phyloP scores from a whole-genome alignment of 2,329 filamentous ascomycete genomes.

The Mariannaea sp. region DNA sequence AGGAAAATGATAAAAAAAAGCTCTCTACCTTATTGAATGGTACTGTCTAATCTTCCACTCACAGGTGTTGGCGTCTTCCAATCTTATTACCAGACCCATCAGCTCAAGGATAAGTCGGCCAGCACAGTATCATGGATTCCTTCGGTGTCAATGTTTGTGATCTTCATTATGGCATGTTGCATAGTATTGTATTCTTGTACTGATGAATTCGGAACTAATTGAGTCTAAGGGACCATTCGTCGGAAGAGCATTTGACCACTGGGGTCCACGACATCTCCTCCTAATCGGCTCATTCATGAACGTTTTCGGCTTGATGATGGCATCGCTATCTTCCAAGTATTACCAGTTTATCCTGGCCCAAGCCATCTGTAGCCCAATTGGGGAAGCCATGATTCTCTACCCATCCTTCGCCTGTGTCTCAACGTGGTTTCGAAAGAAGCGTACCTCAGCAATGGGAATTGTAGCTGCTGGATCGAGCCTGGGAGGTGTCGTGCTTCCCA shows the following conservation, averaged over 20 bases:
- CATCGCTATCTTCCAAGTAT: slow-evolving; percentile 48
- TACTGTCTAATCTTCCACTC: background rate
- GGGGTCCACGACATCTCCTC: slow-evolving; percentile 60
- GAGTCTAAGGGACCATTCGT: slow-evolving; percentile 54
- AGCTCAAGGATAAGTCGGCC: background rate
- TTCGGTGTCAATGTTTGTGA: slow-evolving; percentile 6
- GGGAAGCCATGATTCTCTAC: slow-evolving; percentile 35
- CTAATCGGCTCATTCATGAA: slow-evolving; percentile 56
- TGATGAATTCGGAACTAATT: background rate
- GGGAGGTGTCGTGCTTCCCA: slow-evolving; percentile 43
- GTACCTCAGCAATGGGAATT: slow-evolving; percentile 36
- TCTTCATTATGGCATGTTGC: slow-evolving; percentile 3
- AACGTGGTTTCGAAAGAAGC: slow-evolving; percentile 35
- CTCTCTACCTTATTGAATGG: too few species aligned
- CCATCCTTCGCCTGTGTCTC: slow-evolving; percentile 32
- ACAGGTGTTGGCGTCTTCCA: slow-evolving; percentile 7
- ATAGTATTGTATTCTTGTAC: background rate
- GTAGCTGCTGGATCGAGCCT: slow-evolving; percentile 37
- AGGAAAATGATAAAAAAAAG: background rate
- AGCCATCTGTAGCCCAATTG: slow-evolving; percentile 39
- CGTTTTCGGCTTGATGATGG: slow-evolving; percentile 65
- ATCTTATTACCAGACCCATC: slow-evolving; percentile 7
- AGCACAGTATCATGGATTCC: slow-evolving; percentile 10
- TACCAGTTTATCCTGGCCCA: slow-evolving; percentile 44
- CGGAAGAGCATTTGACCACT: slow-evolving; percentile 63